These are phyloP conservation scores for Pyracantha coccinea DNA, from an alignment of 331 rosid species.

Conservation along the genomic window DNA sequence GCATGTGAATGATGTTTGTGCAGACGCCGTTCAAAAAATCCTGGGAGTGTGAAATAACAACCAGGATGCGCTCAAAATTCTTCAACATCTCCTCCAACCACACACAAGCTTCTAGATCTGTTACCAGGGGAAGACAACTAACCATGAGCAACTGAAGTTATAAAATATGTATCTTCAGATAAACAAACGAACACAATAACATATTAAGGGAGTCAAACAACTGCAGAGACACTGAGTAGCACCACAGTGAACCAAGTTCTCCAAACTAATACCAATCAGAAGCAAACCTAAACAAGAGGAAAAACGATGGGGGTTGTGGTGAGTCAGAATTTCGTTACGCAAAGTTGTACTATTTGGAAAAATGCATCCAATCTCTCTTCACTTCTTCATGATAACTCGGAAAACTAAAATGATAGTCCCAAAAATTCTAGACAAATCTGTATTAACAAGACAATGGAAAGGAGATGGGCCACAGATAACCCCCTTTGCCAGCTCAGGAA, in stretches of 20 bases:
- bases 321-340: background rate
- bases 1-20: slow-evolving; percentile 99
- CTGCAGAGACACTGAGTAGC: background rate
- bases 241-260: background rate
- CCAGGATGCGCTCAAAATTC: slow-evolving; percentile 86
- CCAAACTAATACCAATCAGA: background rate
- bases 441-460: background rate
- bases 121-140: background rate
- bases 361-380: background rate
- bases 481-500: background rate
- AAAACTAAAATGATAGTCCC: background rate
- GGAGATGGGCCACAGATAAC: background rate
- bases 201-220: background rate
- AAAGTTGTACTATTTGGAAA: background rate
- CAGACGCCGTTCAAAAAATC: slow-evolving; percentile 97
- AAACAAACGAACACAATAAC: background rate
- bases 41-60: slow-evolving; percentile 94
- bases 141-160: background rate
- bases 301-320: background rate
- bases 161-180: background rate
- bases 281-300: background rate
- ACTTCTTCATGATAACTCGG: background rate
- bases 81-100: slow-evolving; percentile 97
- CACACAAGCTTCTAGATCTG: slow-evolving; percentile 99
- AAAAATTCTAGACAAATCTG: background rate